Base-by-base conservation (phyloP, 2,329 filamentous ascomycete genomes). In the Cordyceps cateniannulata region DNA sequence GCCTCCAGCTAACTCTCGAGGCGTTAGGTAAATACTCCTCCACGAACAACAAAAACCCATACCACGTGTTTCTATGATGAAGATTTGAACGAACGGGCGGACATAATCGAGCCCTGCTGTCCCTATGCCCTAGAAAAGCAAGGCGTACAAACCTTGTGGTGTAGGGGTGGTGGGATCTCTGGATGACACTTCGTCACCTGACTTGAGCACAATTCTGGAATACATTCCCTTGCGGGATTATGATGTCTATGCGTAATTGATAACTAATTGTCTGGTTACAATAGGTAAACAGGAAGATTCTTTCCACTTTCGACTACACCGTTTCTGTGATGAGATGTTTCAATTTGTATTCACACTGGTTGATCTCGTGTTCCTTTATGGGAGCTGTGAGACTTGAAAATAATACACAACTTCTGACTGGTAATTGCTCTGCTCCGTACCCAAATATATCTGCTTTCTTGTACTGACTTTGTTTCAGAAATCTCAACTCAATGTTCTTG, bases 61-160 rank as follows among this genome's bases (percentile, higher is more conserved):
- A 35, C 49, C n/a, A 45, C 25, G 57, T 59, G 58, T 42, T 24
- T 49, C 65, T 70, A 81, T 85, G 83, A 86, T 77, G 83, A 85
- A 81, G 76, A 75, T 74, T 85, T 85, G 83, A 85, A 85, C 83
- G 83, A 85, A 85, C 83, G 83, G 83, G 83, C 83, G 83, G 83
- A 85, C 83, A 85, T 83, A 84, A 83, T 77, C 75, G 81, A 84
- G 81, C 77, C 78, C 70, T 69, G 75, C 71, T 73, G 69, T 69
- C 75, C 42, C 72, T 70, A 72, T 76, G 70, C 75, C 75, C 73
- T 72, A 69, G 73, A 81, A 59, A 80, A 82, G 74, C 82, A 75
- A 79, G 82, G 74, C 79, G 81, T 85, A 85, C 82, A 86, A 83
- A 75, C 80, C 79, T 78, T 79, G 81, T 79, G 82, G 79, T 78